Evolutionary conservation across 2,329 filamentous ascomycete species (phyloP), one percentile per base, ranked within the genome.

Genomic region (Aspergillus unguis): DNA sequence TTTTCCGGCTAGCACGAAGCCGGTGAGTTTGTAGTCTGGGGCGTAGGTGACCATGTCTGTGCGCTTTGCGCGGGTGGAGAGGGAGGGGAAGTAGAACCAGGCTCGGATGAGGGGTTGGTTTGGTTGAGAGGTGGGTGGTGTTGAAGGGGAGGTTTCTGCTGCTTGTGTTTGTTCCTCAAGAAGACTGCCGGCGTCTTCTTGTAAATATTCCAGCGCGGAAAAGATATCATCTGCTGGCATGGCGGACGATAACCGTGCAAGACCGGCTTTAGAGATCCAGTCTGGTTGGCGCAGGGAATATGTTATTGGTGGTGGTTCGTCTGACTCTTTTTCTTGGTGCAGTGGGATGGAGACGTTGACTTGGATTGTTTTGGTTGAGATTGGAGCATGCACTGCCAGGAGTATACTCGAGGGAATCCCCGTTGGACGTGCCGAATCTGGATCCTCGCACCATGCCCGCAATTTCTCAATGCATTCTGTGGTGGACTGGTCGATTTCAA

Each of bases 11-110:
- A 82, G 70, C 3, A 85, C 75, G 58, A 85, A 85, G 0, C 82
- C 82, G 0, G 81, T 84, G 0, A 85, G 72, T 2, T 62, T 66
- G 62, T 83, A 82, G 0, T 62, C 58, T 0, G 81, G 77, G 0
- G 80, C 81, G 51, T 81, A 68, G 50, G 73, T 75, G 41, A 85
- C 76, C 38, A 85, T 67, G 57, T 85, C 81, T 57, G 80, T 75
- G 43, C 82, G 74, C 60, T 85, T 85, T 42, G 76, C 75, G 3
- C 82, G 77, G 0, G 82, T 85, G 37, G 77, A 81, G 49, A 85
- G 78, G 1, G 81, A 84, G 0, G 82, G 82, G 56, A 85, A 84
- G 65, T 85, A 85, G 61, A 85, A 85, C 82, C 82, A 85, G 1
- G 80, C 81, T 6, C 82, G 71, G 3, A 81, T 74, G 1, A 80